Conservation (phyloP, 75 land plant genomes). For the Picea sitchensis region DNA sequence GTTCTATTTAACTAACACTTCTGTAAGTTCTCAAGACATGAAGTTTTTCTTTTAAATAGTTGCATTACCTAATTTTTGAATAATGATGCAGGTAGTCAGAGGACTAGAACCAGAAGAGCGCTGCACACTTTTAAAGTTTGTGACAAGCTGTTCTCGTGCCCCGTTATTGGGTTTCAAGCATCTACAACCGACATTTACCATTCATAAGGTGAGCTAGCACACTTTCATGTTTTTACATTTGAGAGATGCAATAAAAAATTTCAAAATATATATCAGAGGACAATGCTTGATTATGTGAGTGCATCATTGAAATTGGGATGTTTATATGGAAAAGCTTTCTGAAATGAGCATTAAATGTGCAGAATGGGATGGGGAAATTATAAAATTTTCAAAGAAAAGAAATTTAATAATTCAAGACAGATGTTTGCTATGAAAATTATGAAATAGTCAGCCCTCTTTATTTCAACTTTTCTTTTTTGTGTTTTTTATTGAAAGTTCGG, state of each 20-base stretch:
- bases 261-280: constrained; percentile 1
- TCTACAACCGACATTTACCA: constrained; percentile 87
- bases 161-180: constrained; percentile 94
- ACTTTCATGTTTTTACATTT: background rate
- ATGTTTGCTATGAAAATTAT: background rate
- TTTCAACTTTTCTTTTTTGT: background rate
- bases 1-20: background rate
- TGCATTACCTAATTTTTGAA: background rate
- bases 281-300: background rate
- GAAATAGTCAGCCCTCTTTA: background rate
- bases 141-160: constrained; percentile 95
- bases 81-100: constrained; percentile 55
- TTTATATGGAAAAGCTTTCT: too few relatives aligned
- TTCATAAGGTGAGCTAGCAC: constrained; percentile 68
- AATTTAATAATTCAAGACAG: background rate
- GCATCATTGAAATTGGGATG: background rate
- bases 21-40: background rate
- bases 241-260: background rate
- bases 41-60: background rate
- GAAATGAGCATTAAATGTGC: background rate
- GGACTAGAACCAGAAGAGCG: constrained; percentile 74
- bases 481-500: too few relatives aligned
- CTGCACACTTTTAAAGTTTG: constrained; percentile 85
- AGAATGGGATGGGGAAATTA: background rate
- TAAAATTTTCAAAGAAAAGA: background rate